Evolutionary conservation across 2,329 filamentous ascomycete genomes (phyloP).

Genomic region (Epichloe festucae): DNA sequence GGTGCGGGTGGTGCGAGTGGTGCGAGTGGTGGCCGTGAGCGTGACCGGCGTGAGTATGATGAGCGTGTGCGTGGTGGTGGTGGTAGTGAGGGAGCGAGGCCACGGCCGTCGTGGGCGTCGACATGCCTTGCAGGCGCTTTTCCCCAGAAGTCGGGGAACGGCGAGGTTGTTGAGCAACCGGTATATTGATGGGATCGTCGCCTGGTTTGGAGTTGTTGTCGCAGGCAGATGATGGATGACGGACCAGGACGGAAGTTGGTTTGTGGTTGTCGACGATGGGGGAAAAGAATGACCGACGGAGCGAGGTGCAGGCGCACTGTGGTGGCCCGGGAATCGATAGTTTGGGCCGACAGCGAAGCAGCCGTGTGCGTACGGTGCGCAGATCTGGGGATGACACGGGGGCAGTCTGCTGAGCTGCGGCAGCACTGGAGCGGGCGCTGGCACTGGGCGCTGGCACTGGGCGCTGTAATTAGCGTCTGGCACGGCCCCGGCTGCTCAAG

Average conservation of each 20-base stretch:
- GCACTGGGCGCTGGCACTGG: too few relatives aligned
- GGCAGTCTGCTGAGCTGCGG: too few relatives aligned
- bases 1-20: constrained; percentile 2
- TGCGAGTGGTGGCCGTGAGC: constrained; percentile 3
- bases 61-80: constrained; percentile 36
- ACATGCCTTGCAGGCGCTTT: constrained; percentile 39
- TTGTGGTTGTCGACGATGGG: neutral
- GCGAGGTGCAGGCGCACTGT: neutral
- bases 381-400: too few relatives aligned
- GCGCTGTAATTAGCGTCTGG: too few relatives aligned
- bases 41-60: neutral
- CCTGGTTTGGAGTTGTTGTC: neutral
- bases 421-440: too few relatives aligned
- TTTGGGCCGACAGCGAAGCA: too few relatives aligned
- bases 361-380: too few relatives aligned
- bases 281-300: neutral
- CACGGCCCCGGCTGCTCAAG: too few relatives aligned
- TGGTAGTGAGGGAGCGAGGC: constrained; percentile 54
- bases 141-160: constrained; percentile 1
- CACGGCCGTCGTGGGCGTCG: constrained; percentile 67
- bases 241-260: neutral
- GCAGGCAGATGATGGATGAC: neutral
- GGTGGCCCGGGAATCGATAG: too few relatives aligned
- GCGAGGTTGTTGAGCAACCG: neutral
- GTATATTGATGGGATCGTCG: neutral